Evolutionary conservation across 169 alveolate genomes (phyloP).

Genomic region (Eimeria praecox): DNA sequence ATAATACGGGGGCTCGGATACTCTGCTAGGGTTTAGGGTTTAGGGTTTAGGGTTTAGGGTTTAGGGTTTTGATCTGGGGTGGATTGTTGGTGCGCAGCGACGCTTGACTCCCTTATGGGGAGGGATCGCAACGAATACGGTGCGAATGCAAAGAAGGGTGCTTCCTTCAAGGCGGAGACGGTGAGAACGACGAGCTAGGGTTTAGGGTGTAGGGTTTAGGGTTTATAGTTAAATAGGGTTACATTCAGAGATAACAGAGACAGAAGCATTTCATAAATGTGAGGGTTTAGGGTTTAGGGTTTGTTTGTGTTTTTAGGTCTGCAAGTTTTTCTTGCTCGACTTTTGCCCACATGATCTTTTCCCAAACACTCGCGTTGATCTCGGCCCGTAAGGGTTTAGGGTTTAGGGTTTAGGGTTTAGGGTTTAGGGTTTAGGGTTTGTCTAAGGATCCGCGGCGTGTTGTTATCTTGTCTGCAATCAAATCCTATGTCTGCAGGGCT

Average conservation of each 20-base stretch:
- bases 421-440: slow-evolving; percentile 36
- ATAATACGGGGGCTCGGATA: neutral
- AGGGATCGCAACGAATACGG: slow-evolving; percentile 87
- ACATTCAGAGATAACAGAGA: neutral
- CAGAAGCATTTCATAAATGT: neutral
- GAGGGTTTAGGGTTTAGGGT: neutral
- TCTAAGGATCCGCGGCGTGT: neutral
- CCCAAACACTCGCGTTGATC: slow-evolving; percentile 93
- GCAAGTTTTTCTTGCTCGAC: slow-evolving; percentile 93
- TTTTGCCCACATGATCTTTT: slow-evolving; percentile 96
- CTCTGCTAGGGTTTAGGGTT: neutral
- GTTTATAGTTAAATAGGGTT: neutral
- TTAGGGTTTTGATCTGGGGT: slow-evolving; percentile 32
- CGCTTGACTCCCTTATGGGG: slow-evolving; percentile 90
- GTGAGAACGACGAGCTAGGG: slow-evolving; percentile 56
- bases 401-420: slow-evolving; percentile 38
- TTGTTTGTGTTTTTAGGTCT: slow-evolving; percentile 85
- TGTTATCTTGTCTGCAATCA: neutral
- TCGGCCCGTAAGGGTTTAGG: slow-evolving; percentile 89
- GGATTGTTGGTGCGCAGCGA: slow-evolving; percentile 77
- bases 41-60: slow-evolving; percentile 14
- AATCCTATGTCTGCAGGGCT: neutral
- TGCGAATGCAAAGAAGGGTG: slow-evolving; percentile 79
- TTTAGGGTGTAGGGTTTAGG: neutral
- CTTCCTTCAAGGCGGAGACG: slow-evolving; percentile 84